Evolutionary conservation across 2,329 filamentous ascomycete genomes (phyloP).

Genomic region (Calonectria ilicicola): DNA sequence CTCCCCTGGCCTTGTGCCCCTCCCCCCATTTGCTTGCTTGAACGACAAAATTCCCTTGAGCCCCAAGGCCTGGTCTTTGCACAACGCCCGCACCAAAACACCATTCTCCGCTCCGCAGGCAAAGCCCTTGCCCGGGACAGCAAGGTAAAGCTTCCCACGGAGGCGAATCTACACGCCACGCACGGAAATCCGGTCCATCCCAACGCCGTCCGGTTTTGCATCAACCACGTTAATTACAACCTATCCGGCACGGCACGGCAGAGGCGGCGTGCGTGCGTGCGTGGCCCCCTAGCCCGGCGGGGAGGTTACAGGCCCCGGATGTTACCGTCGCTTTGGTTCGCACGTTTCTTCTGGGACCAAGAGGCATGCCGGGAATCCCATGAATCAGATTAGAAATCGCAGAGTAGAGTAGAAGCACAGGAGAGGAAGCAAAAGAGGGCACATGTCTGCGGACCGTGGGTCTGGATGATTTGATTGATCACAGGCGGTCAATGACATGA

Average conservation of each 20-base stretch:
- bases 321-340: constrained; percentile 1
- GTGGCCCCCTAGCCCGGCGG: background rate
- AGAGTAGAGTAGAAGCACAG: background rate
- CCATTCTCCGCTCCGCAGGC: background rate
- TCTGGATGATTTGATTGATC: background rate
- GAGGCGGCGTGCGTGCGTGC: background rate
- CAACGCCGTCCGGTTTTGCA: background rate
- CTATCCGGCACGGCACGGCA: constrained; percentile 2
- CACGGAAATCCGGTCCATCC: background rate
- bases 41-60: background rate
- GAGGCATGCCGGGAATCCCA: background rate
- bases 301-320: constrained; percentile 4
- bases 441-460: no score
- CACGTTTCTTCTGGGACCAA: background rate
- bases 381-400: background rate
- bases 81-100: background rate
- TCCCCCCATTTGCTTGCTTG: background rate
- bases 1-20: background rate
- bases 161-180: background rate
- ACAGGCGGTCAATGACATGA: background rate
- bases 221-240: background rate
- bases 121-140: background rate
- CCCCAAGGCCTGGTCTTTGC: background rate
- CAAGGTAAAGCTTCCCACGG: background rate
- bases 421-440: background rate